phyloP scores from a whole-genome alignment of 75 land plant genomes.

The Gnetum montanum region DNA sequence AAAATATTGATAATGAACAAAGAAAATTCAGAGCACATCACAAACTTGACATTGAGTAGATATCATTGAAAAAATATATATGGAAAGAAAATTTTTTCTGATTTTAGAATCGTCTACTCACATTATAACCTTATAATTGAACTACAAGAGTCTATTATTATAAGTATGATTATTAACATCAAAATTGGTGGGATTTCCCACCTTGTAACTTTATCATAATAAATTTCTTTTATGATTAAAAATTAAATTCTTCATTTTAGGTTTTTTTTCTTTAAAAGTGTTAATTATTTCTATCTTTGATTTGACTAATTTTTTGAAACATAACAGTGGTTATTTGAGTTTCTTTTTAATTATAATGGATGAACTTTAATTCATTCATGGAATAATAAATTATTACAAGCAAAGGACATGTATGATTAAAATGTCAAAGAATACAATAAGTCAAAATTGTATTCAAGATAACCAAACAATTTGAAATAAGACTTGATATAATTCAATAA shows the following conservation, averaged over 20 bases:
- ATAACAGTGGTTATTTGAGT: background rate
- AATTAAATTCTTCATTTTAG: background rate
- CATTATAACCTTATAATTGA: no score
- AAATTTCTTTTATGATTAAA: background rate
- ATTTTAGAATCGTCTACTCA: no score
- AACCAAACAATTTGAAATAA: background rate
- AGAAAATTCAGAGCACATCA: no score
- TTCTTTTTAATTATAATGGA: no score
- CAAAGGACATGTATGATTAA: background rate
- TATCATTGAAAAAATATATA: no score
- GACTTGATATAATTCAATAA: background rate
- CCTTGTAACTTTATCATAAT: background rate
- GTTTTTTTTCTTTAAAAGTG: background rate
- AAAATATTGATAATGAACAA: no score
- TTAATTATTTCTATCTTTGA: background rate
- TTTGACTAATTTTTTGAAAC: background rate
- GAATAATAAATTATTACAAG: constrained; percentile 3
- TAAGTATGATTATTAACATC: background rate
- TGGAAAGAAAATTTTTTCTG: no score
- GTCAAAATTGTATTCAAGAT: background rate
- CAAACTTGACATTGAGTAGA: no score
- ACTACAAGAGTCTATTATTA: no score
- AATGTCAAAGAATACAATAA: background rate
- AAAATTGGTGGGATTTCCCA: background rate
- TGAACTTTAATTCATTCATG: background rate